phyloP scores from a whole-genome alignment of 495 filamentous ascomycete species.

The Penicillium fimorum region DNA sequence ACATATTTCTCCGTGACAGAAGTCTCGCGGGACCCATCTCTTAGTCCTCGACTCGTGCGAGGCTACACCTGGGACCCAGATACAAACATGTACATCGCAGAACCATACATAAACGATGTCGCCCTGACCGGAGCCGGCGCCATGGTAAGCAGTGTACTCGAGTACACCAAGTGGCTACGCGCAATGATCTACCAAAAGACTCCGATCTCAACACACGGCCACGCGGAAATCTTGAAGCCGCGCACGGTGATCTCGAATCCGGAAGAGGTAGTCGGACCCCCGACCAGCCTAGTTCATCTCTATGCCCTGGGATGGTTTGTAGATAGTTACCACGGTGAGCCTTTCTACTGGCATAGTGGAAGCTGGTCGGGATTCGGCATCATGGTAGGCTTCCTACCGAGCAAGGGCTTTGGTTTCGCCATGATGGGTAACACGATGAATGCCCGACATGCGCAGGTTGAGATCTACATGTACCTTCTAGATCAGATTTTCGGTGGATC shows the following conservation, averaged over 20 bases:
- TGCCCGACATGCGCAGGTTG: constrained; percentile 2
- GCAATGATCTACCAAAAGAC: constrained; percentile 25
- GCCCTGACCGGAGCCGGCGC: constrained; percentile 44
- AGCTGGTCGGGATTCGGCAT: constrained; percentile 12
- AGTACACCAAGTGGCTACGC: constrained; percentile 51
- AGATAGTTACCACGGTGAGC: constrained; percentile 15
- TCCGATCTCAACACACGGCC: constrained; percentile 4
- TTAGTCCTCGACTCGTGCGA: constrained; percentile 4
- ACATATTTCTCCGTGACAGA: constrained; percentile 43
- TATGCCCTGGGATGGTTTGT: constrained; percentile 22
- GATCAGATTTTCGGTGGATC: not conserved
- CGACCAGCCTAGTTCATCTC: not conserved
- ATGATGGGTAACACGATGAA: constrained; percentile 13
- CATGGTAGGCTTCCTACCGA: constrained; percentile 10
- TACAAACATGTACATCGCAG: constrained; percentile 3
- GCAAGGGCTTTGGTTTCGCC: constrained; percentile 1
- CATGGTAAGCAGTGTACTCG: constrained; percentile 47
- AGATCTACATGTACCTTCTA: constrained; percentile 1
- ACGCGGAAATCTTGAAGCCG: constrained; percentile 8
- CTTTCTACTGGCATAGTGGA: constrained; percentile 15
- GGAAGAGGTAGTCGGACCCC: not conserved
- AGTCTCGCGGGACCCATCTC: constrained; percentile 10
- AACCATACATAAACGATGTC: constrained; percentile 14
- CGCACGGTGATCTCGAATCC: constrained; percentile 5
- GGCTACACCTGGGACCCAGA: constrained; percentile 12